Conservation (phyloP, 805 yeast genomes). For the Kodamaea hsintzibuensis region DNA sequence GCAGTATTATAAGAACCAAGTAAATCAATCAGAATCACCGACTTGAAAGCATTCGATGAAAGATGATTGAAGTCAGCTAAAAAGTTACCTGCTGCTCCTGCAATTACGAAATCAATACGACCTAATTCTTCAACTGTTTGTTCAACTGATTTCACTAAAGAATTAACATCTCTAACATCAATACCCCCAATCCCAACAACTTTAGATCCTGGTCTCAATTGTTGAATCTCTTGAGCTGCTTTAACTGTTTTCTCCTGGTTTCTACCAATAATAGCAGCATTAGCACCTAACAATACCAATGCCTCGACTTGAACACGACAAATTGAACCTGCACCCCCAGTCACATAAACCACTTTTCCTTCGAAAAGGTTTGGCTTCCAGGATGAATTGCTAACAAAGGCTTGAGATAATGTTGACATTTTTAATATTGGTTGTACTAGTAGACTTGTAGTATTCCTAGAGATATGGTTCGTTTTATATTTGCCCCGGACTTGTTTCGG, state of each 20-base stretch:
- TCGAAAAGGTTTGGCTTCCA: constrained; percentile 28
- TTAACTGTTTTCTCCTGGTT: constrained; percentile 23
- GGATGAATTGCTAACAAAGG: constrained; percentile 18
- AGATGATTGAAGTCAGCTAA: constrained; percentile 43
- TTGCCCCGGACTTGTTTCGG: background rate
- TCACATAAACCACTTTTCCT: constrained; percentile 30
- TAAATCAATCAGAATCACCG: constrained; percentile 40
- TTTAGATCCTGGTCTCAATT: constrained; percentile 24
- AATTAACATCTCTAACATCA: constrained; percentile 25
- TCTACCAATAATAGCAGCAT: constrained; percentile 29
- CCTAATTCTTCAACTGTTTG: constrained; percentile 32
- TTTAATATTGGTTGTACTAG: too few relatives aligned
- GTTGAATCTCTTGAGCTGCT: constrained; percentile 23
- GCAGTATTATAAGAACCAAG: constrained; percentile 43
- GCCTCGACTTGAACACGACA: constrained; percentile 31
- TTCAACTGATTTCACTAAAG: constrained; percentile 23
- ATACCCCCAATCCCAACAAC: constrained; percentile 23
- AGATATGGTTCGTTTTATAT: background rate
- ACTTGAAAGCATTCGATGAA: constrained; percentile 41
- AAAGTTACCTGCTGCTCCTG: constrained; percentile 48
- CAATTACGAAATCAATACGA: constrained; percentile 43
- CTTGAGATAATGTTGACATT: constrained; percentile 15
- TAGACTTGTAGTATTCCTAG: too few relatives aligned
- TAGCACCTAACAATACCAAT: constrained; percentile 27
- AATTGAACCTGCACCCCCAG: constrained; percentile 33